Evolutionary conservation across 2,329 filamentous ascomycete species (phyloP), one percentile per base, ranked within the genome.

Genomic region (Penicillium polonicum): DNA sequence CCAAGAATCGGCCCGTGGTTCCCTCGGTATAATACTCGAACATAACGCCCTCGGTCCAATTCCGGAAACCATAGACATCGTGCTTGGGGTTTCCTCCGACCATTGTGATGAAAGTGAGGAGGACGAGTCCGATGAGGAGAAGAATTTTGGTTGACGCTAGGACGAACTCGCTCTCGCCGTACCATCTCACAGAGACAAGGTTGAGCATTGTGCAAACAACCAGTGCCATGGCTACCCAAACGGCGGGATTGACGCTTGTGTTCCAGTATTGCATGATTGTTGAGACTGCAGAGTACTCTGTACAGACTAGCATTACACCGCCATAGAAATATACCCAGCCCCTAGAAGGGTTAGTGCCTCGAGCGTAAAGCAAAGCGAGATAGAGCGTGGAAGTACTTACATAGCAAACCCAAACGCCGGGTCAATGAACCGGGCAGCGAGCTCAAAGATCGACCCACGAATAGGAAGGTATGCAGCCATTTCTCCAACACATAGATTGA

Each of bases 41-140:
- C 70, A 92, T 91, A 0, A 88, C 81, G 0, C 88, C 88, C 25
- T 77, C 59, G 4, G 67, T 75, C 77, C 85, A 88, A 68, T 86
- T 82, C 17, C 86, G 82, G 70, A 92, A 92, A 1, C 89, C 89
- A 57, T 90, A 89, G 1, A 79, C 78, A 64, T 91, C 87, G 50
- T 83, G 79, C 2, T 85, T 74, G 0, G 90, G 90, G 65, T 92
- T 92, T 2, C 88, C 90, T 8, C 90, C 90, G 1, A 93, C 78
- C 86, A 92, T 92, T 60, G 87, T 86, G 62, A 94, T 82, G 69
- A 94, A 90, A 4, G 90, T 92, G 75, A 90, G 90, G 59, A 85
- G 65, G 62, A 91, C 81, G 38, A 92, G 80, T 1, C 84, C 87
- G 39, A 91, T 75, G 54, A 90, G 86, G 38, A 91, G 79, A 1